Base-by-base conservation (phyloP, 1,139 yeast species). In the Sugiyamaella sp. region DNA sequence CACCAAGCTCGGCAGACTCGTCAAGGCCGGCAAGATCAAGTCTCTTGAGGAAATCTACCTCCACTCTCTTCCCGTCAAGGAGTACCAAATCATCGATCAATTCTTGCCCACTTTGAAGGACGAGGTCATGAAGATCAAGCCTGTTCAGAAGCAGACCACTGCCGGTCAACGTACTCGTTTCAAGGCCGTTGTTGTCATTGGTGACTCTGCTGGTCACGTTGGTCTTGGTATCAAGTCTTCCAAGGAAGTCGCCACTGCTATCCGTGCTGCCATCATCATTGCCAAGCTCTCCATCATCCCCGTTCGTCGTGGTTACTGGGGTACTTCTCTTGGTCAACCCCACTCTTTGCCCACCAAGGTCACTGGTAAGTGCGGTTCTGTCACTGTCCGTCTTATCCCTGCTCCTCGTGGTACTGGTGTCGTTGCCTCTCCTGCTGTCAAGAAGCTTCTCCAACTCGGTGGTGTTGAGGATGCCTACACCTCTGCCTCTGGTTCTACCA, bases 331-430 rank as follows among this genome's bases (percentile, higher is more conserved):
- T 80, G 99, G 99, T 86, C 86, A 89, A 79, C 99, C 99, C 75
- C 99, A 93, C 88, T 89, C 99, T 68, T 86, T 93, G 76, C 95
- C 97, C 74, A 81, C 86, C 81, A 93, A 93, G 90, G 89, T 91
- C 75, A 87, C 98, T 68, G 98, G 98, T 84, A 91, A 90, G 89
- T 91, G 97, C 84, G 98, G 98, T 85, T 91, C 98, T 79, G 98
- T 93, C 74, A 78, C 86, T 64, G 96, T 90, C 69, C 91, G 98
- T 88, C 87, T 93, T 77, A 91, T 93, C 75, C 99, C 99, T 79
- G 99, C 99, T 69, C 99, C 99, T 85, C 95, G 99, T 86, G 99
- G 99, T 91, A 90, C 96, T 78, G 98, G 98, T 86, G 89, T 93
- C 75, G 97, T 93, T 71, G 99, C 99, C 75, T 95, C 99, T 70